A percentile compares a stretch with the other conserved stretches of the same genome.
phyloP scores from a whole-genome alignment of 2,329 filamentous ascomycete species.

The Diaporthe sp. region DNA sequence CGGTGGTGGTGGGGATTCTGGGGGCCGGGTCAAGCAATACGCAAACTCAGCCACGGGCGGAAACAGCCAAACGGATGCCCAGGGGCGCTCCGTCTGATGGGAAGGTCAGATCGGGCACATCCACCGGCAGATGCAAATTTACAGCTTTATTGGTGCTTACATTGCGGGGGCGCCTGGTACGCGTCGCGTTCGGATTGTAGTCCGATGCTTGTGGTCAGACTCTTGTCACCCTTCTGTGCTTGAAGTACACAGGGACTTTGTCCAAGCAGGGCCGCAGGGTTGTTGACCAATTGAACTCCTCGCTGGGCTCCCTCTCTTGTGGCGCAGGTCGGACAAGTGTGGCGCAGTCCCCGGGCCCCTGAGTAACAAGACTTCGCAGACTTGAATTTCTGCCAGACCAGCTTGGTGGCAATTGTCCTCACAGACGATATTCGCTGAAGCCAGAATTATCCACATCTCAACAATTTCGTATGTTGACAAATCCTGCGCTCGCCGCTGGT shows the following conservation, averaged over 20 bases:
- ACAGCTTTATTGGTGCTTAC: conserved; percentile 16
- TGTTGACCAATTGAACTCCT: not conserved
- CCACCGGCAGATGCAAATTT: conserved; percentile 9
- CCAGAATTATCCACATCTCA: not conserved
- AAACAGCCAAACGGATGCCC: conserved; percentile 16
- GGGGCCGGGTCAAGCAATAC: conserved; percentile 22
- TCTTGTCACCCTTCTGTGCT: not conserved
- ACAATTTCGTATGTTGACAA: not conserved
- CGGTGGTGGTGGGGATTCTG: conserved; percentile 4
- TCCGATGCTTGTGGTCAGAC: not conserved
- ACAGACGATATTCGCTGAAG: not conserved
- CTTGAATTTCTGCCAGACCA: not conserved
- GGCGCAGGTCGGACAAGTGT: not conserved
- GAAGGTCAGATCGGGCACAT: not conserved
- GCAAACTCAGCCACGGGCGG: conserved; percentile 10
- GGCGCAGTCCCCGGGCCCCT: not conserved
- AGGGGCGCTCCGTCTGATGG: not conserved
- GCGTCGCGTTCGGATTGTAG: conserved; percentile 10
- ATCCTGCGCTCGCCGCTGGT: not conserved
- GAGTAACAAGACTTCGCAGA: not conserved
- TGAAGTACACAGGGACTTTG: too few species aligned
- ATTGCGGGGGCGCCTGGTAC: not conserved
- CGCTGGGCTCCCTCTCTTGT: conserved; percentile 12
- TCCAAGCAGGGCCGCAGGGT: not conserved
- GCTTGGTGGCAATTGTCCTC: not conserved